Percentiles rank a stretch among this genome's conserved stretches.
Evolutionary conservation across 2,329 filamentous ascomycete genomes (phyloP).

Genomic region (Xenoacremonium recifei): DNA sequence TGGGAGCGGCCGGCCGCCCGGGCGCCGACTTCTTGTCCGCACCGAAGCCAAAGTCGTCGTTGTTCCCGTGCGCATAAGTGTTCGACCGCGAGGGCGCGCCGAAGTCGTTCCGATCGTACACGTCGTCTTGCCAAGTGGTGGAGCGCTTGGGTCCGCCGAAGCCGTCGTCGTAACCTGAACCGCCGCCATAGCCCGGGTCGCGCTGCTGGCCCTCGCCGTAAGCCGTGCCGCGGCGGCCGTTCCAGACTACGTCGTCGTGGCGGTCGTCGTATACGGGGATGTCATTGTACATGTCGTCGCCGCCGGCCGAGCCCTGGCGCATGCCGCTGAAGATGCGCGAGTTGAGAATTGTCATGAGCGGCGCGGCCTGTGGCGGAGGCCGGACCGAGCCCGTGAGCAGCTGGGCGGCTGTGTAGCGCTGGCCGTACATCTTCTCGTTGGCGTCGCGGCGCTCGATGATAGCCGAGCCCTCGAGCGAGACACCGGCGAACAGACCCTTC

Average conservation of each 20-base stretch:
- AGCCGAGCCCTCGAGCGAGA: constrained; percentile 88
- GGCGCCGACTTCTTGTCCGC: constrained; percentile 56
- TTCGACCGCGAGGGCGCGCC: constrained; percentile 47
- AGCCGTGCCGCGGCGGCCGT: constrained; percentile 68
- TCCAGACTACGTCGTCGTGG: constrained; percentile 83
- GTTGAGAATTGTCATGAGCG: constrained; percentile 81
- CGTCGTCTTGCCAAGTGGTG: constrained; percentile 73
- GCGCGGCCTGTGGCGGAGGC: constrained; percentile 77
- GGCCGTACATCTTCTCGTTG: constrained; percentile 93
- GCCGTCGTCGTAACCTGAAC: constrained; percentile 46
- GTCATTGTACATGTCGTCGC: constrained; percentile 87
- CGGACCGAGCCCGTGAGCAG: constrained; percentile 76
- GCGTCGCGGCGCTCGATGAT: constrained; percentile 94
- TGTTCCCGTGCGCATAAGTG: constrained; percentile 43
- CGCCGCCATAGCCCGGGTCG: constrained; percentile 30
- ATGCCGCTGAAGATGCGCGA: constrained; percentile 79
- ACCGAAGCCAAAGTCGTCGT: constrained; percentile 44
- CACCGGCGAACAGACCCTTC: constrained; percentile 93
- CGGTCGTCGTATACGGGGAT: constrained; percentile 82
- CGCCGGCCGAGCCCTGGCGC: constrained; percentile 42
- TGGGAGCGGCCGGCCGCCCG: constrained; percentile 79
- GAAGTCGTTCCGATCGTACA: constrained; percentile 61
- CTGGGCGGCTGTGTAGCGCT: constrained; percentile 75
- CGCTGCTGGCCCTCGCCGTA: constrained; percentile 62
- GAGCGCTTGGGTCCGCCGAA: constrained; percentile 60